phyloP scores from a whole-genome alignment of 331 rosid species.

The Pyracantha coccinea region DNA sequence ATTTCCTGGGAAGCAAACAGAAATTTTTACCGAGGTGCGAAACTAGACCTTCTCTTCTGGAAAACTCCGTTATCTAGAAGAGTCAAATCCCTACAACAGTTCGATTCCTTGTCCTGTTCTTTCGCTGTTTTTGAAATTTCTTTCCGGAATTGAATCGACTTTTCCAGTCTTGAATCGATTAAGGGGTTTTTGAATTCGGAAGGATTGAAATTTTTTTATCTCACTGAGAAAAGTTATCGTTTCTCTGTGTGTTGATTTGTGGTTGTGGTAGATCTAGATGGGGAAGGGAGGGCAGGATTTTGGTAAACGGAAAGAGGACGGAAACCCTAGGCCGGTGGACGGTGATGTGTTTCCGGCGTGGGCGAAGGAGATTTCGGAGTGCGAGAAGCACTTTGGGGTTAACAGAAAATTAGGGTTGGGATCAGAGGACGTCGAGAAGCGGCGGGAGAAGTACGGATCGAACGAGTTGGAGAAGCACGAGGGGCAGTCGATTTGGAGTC shows the following conservation, averaged over 20 bases:
- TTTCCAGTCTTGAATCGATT: no score
- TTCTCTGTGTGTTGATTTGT: not conserved
- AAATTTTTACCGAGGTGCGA: not conserved
- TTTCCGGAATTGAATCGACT: no score
- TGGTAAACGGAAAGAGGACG: constrained; percentile 28
- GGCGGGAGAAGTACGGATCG: constrained; percentile 40
- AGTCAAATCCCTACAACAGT: not conserved
- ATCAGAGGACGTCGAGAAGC: constrained; percentile 36
- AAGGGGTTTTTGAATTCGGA: no score
- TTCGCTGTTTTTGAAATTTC: not conserved
- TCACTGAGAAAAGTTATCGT: not conserved
- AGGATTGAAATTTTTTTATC: no score
- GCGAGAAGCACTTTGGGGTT: constrained; percentile 52
- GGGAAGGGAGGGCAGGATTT: constrained; percentile 59
- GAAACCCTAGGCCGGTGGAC: constrained; percentile 13
- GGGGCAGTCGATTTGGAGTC: constrained; percentile 51
- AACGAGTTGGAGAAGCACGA: constrained; percentile 78
- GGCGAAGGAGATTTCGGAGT: constrained; percentile 48
- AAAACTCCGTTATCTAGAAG: not conserved
- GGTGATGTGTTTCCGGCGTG: constrained; percentile 48
- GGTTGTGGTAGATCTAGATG: constrained; percentile 31
- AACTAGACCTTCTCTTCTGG: not conserved
- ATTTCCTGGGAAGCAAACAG: no score
- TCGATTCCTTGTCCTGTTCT: not conserved
- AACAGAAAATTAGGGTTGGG: constrained; percentile 31